Evolutionary conservation across 2,329 filamentous ascomycete genomes (phyloP).

Genomic region (Ceratocystis papillata): DNA sequence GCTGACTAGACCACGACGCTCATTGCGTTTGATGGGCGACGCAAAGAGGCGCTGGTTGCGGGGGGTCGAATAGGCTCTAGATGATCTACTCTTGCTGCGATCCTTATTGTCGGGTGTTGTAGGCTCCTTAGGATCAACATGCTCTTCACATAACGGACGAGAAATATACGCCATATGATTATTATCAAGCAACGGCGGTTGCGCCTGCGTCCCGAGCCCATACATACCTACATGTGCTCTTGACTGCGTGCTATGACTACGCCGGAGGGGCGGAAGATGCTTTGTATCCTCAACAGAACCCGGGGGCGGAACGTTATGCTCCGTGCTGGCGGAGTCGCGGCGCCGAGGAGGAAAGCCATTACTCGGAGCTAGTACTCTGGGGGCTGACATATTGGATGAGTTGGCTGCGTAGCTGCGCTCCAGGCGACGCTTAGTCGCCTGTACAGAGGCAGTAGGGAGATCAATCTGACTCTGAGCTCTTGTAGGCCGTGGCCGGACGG

Average conservation of each 20-base stretch:
- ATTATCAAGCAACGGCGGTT: conserved; percentile 7
- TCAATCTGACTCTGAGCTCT: conserved; percentile 21
- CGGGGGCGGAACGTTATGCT: neutral
- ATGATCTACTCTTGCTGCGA: neutral
- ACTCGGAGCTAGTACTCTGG: neutral
- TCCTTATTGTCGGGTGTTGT: conserved; percentile 1
- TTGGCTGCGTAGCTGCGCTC: conserved; percentile 14
- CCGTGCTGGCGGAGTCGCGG: conserved; percentile 17
- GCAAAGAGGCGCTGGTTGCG: conserved; percentile 18
- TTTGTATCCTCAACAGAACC: conserved; percentile 13
- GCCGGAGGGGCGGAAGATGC: conserved; percentile 16
- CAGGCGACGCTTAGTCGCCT: conserved; percentile 18
- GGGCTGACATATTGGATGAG: conserved; percentile 14
- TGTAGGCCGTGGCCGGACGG: conserved; percentile 14
- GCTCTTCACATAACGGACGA: neutral
- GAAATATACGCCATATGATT: neutral
- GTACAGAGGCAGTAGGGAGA: conserved; percentile 19
- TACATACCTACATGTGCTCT: neutral
- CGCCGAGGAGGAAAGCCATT: conserved; percentile 20
- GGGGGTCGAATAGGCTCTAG: neutral
- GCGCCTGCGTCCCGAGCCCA: neutral
- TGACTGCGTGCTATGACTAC: conserved; percentile 19
- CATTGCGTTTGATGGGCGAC: conserved; percentile 14
- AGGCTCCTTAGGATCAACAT: neutral
- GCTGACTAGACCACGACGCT: conserved; percentile 2